Percentiles rank a stretch among this genome's conserved stretches.
These are phyloP conservation scores for Prunella vulgaris DNA, from an alignment of 257 asterid species.

Conservation along the genomic window DNA sequence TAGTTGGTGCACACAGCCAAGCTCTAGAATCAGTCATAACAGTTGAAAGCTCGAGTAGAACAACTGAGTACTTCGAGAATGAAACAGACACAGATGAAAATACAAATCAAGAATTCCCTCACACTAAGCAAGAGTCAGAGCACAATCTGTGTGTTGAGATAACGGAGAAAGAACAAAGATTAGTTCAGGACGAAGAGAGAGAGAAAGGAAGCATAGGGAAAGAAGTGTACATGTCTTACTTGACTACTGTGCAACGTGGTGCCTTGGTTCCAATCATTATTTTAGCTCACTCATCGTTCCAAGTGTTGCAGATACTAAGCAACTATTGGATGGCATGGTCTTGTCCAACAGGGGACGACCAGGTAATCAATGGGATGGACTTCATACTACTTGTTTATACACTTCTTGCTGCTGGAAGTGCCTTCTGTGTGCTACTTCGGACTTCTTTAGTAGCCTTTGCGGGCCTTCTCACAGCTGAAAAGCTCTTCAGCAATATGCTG, in stretches of 20 bases:
- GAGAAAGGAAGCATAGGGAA: slow-evolving; percentile 94
- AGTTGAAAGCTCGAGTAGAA: slow-evolving; percentile 55
- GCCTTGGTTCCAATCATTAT: slow-evolving; percentile 67
- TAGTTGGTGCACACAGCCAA: slow-evolving; percentile 89
- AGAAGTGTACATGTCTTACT: slow-evolving; percentile 72
- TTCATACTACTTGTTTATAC: slow-evolving; percentile 55
- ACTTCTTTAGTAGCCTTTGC: slow-evolving; percentile 57
- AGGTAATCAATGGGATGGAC: slow-evolving; percentile 46
- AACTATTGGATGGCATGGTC: slow-evolving; percentile 99
- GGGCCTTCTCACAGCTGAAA: slow-evolving; percentile 72
- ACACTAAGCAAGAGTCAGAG: slow-evolving; percentile 75
- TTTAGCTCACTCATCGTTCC: slow-evolving; percentile 77
- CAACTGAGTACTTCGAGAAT: slow-evolving; percentile 36
- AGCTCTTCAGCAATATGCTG: slow-evolving; percentile 77
- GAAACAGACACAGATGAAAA: slow-evolving; percentile 42
- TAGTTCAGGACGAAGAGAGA: slow-evolving; percentile 92
- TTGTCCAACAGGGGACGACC: slow-evolving; percentile 64
- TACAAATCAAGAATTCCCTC: slow-evolving; percentile 52
- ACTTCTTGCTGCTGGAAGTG: slow-evolving; percentile 70
- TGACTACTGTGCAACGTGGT: slow-evolving; percentile 66
- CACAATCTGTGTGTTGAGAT: slow-evolving; percentile 67
- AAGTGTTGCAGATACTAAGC: slow-evolving; percentile 73
- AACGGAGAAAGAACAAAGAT: slow-evolving; percentile 65
- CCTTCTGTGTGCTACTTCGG: slow-evolving; percentile 70
- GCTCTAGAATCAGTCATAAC: slow-evolving; percentile 72